Percentiles rank a stretch among this genome's conserved stretches.
Evolutionary conservation across 108 stramenopile genomes (phyloP).

Genomic region (Cylindrotheca fusiformis): DNA sequence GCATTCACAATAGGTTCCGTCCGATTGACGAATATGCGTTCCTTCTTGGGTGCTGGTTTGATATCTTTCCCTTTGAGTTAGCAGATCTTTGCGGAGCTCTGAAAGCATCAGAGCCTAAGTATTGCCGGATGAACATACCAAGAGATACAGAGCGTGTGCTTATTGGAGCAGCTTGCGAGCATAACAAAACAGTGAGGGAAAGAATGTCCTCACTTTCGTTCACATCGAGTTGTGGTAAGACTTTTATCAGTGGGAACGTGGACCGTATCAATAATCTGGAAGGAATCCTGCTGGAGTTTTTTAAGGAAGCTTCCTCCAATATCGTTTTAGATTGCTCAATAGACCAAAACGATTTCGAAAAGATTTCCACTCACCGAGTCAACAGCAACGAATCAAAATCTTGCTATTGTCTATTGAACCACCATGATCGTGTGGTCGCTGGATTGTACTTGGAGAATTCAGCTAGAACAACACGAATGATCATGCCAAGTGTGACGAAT

Average conservation of each 20-base stretch:
- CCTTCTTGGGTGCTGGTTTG: slow-evolving; percentile 18
- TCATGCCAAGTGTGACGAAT: slow-evolving; percentile 1
- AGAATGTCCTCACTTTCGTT: not conserved
- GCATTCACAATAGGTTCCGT: too few relatives aligned
- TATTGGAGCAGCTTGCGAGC: too few relatives aligned
- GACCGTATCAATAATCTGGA: too few relatives aligned
- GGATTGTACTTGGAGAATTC: not conserved
- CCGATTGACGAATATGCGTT: too few relatives aligned
- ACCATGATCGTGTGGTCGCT: not conserved
- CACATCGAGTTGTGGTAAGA: not conserved
- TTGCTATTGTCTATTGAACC: not conserved
- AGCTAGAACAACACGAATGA: not conserved
- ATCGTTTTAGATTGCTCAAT: too few relatives aligned
- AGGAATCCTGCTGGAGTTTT: too few relatives aligned
- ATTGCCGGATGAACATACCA: too few relatives aligned
- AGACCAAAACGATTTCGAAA: too few relatives aligned
- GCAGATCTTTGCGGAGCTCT: slow-evolving; percentile 4
- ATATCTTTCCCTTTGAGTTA: slow-evolving; percentile 7
- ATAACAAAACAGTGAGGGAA: not conserved
- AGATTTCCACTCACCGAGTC: too few relatives aligned
- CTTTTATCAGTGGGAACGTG: not conserved
- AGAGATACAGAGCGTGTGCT: too few relatives aligned
- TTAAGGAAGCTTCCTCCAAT: too few relatives aligned
- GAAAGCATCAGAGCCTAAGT: not conserved
- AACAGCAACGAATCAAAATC: too few relatives aligned